Conservation (phyloP, 352 stramenopile genomes). For the Pythium chondricola region DNA sequence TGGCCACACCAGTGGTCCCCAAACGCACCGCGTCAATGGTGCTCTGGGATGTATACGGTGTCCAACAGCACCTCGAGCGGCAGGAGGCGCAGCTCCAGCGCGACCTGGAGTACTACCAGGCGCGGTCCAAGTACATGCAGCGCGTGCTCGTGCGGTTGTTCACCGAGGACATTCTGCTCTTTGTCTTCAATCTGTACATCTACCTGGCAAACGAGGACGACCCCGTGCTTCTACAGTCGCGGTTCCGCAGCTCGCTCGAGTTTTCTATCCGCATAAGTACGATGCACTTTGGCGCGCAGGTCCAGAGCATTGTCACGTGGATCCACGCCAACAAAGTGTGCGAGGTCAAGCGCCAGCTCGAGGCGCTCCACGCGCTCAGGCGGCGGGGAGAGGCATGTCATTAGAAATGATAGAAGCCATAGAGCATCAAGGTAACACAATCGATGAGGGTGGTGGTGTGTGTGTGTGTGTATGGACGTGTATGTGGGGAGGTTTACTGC, state of each 20-base stretch:
- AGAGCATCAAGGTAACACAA: no score
- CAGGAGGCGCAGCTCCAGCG: slow-evolving; percentile 6
- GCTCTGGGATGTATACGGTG: not conserved
- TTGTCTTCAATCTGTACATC: slow-evolving; percentile 20
- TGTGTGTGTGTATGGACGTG: no score
- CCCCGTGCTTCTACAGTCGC: slow-evolving; percentile 7
- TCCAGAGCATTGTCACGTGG: slow-evolving; percentile 16
- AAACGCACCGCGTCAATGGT: not conserved
- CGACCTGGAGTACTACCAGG: slow-evolving; percentile 16
- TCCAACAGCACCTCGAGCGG: slow-evolving; percentile 3
- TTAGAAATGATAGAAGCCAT: no score
- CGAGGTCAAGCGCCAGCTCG: slow-evolving; percentile 6
- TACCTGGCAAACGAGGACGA: slow-evolving; percentile 15
- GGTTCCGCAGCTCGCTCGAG: slow-evolving; percentile 18
- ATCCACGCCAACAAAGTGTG: slow-evolving; percentile 13
- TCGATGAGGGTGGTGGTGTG: no score
- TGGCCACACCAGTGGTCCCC: no score
- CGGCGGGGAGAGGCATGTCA: no score
- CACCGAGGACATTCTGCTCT: slow-evolving; percentile 17
- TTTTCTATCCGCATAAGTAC: slow-evolving; percentile 21
- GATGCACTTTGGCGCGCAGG: slow-evolving; percentile 15
- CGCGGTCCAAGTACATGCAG: slow-evolving; percentile 17
- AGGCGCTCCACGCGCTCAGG: no score
- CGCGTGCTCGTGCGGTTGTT: slow-evolving; percentile 14
- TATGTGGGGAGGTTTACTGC: no score